These are phyloP conservation scores for Neurospora pannonica DNA, from an alignment of 495 filamentous ascomycete species.

Conservation along the genomic window DNA sequence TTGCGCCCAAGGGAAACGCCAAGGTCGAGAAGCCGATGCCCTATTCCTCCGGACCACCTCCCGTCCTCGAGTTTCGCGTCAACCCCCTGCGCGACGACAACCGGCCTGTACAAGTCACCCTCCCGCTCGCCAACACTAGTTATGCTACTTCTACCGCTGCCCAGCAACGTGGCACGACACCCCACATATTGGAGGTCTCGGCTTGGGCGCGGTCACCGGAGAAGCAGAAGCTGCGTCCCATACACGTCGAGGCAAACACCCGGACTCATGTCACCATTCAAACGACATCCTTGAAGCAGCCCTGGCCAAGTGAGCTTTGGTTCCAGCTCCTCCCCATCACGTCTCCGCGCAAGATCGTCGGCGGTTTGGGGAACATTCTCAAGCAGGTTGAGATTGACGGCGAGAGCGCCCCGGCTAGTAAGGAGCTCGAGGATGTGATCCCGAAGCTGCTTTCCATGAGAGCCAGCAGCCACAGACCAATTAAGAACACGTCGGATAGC, in stretches of 20 bases:
- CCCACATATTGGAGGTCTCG: slow-evolving; percentile 45
- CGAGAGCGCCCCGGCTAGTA: slow-evolving; percentile 54
- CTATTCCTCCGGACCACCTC: neutral
- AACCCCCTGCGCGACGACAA: neutral
- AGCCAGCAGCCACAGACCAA: slow-evolving; percentile 3
- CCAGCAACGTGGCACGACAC: slow-evolving; percentile 56
- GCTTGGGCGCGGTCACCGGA: slow-evolving; percentile 34
- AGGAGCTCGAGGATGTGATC: slow-evolving; percentile 62
- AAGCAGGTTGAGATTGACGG: slow-evolving; percentile 50
- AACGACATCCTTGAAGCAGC: neutral
- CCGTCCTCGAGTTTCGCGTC: slow-evolving; percentile 8
- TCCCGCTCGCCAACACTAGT: slow-evolving; percentile 69
- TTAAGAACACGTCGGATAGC: slow-evolving; percentile 9
- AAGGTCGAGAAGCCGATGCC: slow-evolving; percentile 4
- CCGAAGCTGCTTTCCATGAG: slow-evolving; percentile 44
- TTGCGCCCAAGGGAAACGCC: neutral
- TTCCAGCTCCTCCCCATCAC: slow-evolving; percentile 59
- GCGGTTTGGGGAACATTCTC: slow-evolving; percentile 75
- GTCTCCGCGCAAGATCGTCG: slow-evolving; percentile 49
- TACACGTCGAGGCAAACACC: slow-evolving; percentile 12
- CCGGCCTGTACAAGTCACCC: slow-evolving; percentile 24
- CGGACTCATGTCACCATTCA: slow-evolving; percentile 17
- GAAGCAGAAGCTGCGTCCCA: slow-evolving; percentile 8
- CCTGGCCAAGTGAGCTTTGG: neutral
- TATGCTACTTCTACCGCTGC: slow-evolving; percentile 19